Percentiles rank a stretch among this genome's conserved stretches.
Evolutionary conservation across 805 yeast genomes (phyloP).

Genomic region (Metschnikowia baotianmanensis): DNA sequence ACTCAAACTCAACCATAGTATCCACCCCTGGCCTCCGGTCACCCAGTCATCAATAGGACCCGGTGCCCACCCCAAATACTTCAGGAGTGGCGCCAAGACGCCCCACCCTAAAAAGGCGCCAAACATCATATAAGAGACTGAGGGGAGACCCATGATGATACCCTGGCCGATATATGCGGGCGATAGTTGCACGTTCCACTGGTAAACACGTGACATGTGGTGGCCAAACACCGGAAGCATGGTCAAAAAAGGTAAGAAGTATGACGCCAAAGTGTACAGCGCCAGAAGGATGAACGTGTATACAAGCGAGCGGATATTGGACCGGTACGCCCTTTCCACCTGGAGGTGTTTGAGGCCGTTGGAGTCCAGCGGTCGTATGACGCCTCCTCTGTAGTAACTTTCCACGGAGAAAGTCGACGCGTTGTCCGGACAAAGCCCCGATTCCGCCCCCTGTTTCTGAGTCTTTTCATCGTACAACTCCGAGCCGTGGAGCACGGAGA

Average conservation of each 20-base stretch:
- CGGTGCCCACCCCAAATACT: slow-evolving; percentile 76
- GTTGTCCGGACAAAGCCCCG: not conserved
- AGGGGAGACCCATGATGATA: slow-evolving; percentile 92
- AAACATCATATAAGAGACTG: slow-evolving; percentile 85
- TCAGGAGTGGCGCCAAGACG: slow-evolving; percentile 77
- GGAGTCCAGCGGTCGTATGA: slow-evolving; percentile 19
- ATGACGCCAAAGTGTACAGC: slow-evolving; percentile 65
- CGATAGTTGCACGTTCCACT: slow-evolving; percentile 91
- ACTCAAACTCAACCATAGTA: slow-evolving; percentile 87
- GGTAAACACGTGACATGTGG: slow-evolving; percentile 55
- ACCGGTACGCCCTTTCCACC: slow-evolving; percentile 34
- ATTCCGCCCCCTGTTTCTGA: slow-evolving; percentile 6
- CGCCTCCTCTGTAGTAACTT: slow-evolving; percentile 15
- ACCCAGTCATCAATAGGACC: slow-evolving; percentile 92
- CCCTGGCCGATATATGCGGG: slow-evolving; percentile 99
- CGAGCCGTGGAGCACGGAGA: slow-evolving; percentile 80
- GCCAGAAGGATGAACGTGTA: slow-evolving; percentile 70
- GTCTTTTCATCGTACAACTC: slow-evolving; percentile 42
- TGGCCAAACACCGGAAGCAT: slow-evolving; percentile 75
- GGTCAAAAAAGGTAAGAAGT: slow-evolving; percentile 67
- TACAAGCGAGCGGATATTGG: slow-evolving; percentile 59
- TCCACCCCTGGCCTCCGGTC: slow-evolving; percentile 95
- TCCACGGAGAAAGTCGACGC: slow-evolving; percentile 4
- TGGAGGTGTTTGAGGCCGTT: slow-evolving; percentile 10
- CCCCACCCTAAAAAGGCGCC: slow-evolving; percentile 95